Percentiles rank a stretch among this genome's conserved stretches.
Evolutionary conservation across 75 land plant species (phyloP).

Genomic region (Pinus tabuliformis): DNA sequence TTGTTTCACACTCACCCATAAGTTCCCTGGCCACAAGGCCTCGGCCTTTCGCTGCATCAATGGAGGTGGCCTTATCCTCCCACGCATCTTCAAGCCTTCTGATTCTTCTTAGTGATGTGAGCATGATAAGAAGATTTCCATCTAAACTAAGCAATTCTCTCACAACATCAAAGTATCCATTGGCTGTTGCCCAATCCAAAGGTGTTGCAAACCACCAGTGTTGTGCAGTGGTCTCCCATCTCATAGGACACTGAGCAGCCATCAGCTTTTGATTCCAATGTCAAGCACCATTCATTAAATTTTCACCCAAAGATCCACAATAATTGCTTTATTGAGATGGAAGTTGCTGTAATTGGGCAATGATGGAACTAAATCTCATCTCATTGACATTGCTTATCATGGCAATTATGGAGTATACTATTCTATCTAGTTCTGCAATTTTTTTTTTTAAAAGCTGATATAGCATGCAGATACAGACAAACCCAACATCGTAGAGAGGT

Average conservation of each 20-base stretch:
- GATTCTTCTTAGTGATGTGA: constrained; percentile 63
- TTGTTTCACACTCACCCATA: constrained; percentile 33
- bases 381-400: too few species aligned
- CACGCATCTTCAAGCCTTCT: constrained; percentile 68
- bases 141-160: constrained; percentile 64
- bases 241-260: constrained; percentile 45
- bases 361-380: too few species aligned
- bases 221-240: constrained; percentile 78
- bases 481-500: not conserved
- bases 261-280: constrained; percentile 21
- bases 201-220: constrained; percentile 91
- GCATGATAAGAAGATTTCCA: constrained; percentile 60
- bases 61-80: constrained; percentile 42
- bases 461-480: not conserved
- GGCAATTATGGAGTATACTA: too few species aligned
- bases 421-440: too few species aligned
- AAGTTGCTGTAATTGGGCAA: too few species aligned
- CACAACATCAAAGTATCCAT: constrained; percentile 75
- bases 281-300: not conserved
- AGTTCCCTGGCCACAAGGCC: constrained; percentile 48
- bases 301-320: not conserved
- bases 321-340: not conserved
- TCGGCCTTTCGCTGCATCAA: constrained; percentile 52
- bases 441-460: too few species aligned
- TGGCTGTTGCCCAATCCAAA: constrained; percentile 77